Base-by-base conservation (phyloP, 192 early-diverging fungal genomes). In the Podila epicladia region DNA sequence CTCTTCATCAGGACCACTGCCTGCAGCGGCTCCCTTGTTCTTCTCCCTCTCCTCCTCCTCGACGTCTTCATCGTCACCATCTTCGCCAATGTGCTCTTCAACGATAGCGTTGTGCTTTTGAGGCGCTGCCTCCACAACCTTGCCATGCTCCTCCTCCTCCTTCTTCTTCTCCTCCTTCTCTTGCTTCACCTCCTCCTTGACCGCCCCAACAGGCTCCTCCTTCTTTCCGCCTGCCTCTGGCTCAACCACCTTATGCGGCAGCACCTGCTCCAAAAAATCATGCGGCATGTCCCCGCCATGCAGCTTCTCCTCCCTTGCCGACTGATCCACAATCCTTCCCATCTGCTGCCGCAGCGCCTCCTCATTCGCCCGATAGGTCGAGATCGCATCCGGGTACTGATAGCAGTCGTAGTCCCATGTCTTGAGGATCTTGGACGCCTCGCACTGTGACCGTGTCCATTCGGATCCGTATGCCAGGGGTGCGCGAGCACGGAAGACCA, bases 341-440 rank as follows among this genome's bases (percentile, higher is more conserved):
- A 61, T 33, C 51, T 80, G 22, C 2, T 31, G 28, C 7, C 15
- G 2, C 12, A 35, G 13, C 28, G 58, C n/a, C 35, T 24, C 37
- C 3, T 37, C 29, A 8, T 65, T 31, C 2, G 58, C 12, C 2
- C 38, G 49, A 31, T 77, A 85, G 9, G 73, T 37, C 3, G 72
- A 68, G 55, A 75, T 80, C 0, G 67, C 37, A 5, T 64, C 68
- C 58, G 72, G 68, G 37, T 48, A 66, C 41, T 75, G 73, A 1
- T 75, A 85, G 82, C 95, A 96, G 71, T 92, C 90, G 75, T 90
- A 96, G 84, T 95, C 94, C 97, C 97, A 99, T 0, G 89, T 86
- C 20, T 84, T 87, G 61, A 94, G 72, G 92, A 93, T 92, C 84
- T 95, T 98, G 57, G 93, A 85, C 29, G 86, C 82, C 72, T 93